phyloP scores from a whole-genome alignment of 768 basidiomycete genomes.

The Wakefieldia striispora region DNA sequence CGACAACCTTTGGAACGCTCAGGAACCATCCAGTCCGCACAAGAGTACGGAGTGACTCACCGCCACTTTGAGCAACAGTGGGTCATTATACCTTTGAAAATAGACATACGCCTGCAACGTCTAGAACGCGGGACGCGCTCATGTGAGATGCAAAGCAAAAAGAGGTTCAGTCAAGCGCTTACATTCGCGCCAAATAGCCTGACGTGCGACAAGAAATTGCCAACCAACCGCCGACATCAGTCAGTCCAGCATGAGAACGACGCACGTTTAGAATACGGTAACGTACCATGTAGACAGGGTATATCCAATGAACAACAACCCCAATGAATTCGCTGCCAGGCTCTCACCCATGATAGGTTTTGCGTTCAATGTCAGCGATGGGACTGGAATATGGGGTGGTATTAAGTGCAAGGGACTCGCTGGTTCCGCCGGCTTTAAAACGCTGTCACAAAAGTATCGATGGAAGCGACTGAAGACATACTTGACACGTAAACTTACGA shows the following conservation, averaged over 20 bases:
- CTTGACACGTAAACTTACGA: no score
- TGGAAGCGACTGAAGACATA: no score
- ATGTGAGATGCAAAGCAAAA: background rate
- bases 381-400: background rate
- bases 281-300: slow-evolving; percentile 15
- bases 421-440: background rate
- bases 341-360: background rate
- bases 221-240: background rate
- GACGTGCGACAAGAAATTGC: background rate
- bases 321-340: background rate
- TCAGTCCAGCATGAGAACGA: background rate
- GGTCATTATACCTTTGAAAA: slow-evolving; percentile 9
- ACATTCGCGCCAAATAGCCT: slow-evolving; percentile 16
- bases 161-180: background rate
- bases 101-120: slow-evolving; percentile 7
- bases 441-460: no score
- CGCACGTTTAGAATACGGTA: no score
- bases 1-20: background rate
- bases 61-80: background rate
- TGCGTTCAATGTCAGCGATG: background rate
- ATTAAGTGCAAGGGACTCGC: background rate
- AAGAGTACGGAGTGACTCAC: background rate
- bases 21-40: background rate
- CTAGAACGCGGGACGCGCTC: background rate
- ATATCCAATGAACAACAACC: slow-evolving; percentile 10